These are phyloP conservation scores for Cylindrotheca closterium DNA, from an alignment of 108 stramenopile genomes.

Conservation along the genomic window DNA sequence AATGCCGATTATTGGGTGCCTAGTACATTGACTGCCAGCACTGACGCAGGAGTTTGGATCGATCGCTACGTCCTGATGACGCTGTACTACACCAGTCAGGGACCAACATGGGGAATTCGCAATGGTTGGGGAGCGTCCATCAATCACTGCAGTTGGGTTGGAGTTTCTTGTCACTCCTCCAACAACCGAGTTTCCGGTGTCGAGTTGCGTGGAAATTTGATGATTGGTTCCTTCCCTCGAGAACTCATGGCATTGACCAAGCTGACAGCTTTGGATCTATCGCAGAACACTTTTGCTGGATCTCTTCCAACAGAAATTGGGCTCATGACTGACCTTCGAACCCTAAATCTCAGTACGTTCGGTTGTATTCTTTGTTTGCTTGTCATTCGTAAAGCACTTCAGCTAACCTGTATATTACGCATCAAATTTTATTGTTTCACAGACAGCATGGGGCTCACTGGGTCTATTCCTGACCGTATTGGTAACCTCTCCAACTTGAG, in stretches of 20 bases:
- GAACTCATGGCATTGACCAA: neutral
- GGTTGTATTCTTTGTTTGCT: too few relatives aligned
- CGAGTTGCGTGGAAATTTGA: neutral
- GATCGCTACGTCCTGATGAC: neutral
- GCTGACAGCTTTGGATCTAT: neutral
- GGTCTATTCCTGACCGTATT: neutral
- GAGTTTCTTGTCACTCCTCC: conserved; percentile 8
- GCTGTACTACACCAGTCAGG: neutral
- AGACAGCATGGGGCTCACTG: neutral
- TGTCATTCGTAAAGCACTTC: too few relatives aligned
- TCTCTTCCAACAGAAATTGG: neutral
- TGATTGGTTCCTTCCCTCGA: neutral
- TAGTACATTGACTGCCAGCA: neutral
- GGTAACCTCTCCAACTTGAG: neutral
- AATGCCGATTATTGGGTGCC: neutral
- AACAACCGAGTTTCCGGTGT: neutral
- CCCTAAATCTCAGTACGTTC: neutral
- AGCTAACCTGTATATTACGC: too few relatives aligned
- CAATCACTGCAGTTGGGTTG: conserved; percentile 9
- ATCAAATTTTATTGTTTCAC: too few relatives aligned
- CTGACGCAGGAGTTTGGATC: neutral
- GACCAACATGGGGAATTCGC: neutral
- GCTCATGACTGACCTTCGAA: neutral
- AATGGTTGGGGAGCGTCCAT: neutral
- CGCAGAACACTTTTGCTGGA: neutral